Percentiles rank a stretch among this genome's conserved stretches.
phyloP scores from a whole-genome alignment of 1,139 yeast genomes.

The Yamadazyma atmosphaerica region DNA sequence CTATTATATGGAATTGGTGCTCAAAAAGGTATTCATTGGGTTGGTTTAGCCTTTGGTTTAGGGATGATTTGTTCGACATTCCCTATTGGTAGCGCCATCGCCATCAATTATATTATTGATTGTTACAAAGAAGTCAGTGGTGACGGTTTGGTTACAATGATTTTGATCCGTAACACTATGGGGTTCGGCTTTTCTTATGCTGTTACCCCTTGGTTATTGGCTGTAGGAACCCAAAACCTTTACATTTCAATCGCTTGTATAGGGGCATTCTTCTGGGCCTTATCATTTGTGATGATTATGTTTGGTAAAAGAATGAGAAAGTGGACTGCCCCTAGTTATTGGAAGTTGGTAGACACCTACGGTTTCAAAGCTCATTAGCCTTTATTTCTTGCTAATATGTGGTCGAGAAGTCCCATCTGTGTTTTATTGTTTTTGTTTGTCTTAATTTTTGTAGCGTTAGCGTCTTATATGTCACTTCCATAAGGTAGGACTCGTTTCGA shows the following conservation, averaged over 20 bases:
- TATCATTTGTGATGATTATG: constrained; percentile 22
- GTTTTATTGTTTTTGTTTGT: constrained; percentile 2
- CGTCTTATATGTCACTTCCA: no score
- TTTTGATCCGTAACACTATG: constrained; percentile 23
- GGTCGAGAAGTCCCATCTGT: no score
- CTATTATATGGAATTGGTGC: constrained; percentile 25
- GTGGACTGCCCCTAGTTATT: constrained; percentile 20
- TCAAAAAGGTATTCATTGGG: constrained; percentile 22
- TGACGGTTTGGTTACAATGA: constrained; percentile 23
- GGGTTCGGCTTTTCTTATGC: constrained; percentile 24
- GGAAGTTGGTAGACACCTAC: constrained; percentile 22
- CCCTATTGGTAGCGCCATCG: constrained; percentile 22
- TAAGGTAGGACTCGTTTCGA: no score
- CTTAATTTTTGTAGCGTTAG: constrained; percentile 1
- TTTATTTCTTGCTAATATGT: background rate
- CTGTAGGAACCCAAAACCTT: constrained; percentile 21
- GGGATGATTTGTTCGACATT: constrained; percentile 23
- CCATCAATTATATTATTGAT: constrained; percentile 23
- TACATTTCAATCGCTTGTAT: constrained; percentile 22
- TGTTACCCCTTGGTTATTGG: constrained; percentile 23
- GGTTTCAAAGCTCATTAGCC: constrained; percentile 19
- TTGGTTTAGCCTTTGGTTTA: constrained; percentile 23
- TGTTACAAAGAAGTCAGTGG: constrained; percentile 23
- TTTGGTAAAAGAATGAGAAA: constrained; percentile 24
- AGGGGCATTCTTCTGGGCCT: constrained; percentile 24